Percentiles rank a stretch among this genome's conserved stretches.
phyloP scores from a whole-genome alignment of 106 monocot species.

The Gastrodia elata region DNA sequence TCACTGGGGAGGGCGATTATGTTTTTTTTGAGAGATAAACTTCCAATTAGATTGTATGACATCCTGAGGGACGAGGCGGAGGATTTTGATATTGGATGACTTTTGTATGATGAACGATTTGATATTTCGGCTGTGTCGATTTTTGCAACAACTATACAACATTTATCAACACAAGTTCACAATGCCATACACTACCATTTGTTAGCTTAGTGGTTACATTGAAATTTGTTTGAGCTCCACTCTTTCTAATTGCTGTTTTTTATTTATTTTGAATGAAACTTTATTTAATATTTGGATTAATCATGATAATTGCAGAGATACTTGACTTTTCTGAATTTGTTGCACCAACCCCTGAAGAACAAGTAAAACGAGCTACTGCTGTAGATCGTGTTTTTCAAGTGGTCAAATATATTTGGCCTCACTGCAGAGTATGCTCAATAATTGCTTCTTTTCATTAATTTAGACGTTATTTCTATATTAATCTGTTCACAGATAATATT shows the following conservation, averaged over 20 bases:
- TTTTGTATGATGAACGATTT: too few species aligned
- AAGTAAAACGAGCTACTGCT: constrained; percentile 61
- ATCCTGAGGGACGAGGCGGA: too few species aligned
- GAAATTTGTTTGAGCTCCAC: not conserved
- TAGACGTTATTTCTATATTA: not conserved
- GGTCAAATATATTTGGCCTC: constrained; percentile 94
- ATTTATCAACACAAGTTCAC: not conserved
- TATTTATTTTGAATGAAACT: not conserved
- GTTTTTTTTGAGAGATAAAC: too few species aligned
- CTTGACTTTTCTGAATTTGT: constrained; percentile 84
- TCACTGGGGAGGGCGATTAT: too few species aligned
- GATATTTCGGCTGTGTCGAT: too few species aligned
- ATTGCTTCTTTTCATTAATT: not conserved
- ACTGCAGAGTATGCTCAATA: constrained; percentile 42
- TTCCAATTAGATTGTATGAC: too few species aligned
- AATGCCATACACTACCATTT: not conserved
- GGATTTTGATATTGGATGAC: too few species aligned
- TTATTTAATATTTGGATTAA: constrained; percentile 12
- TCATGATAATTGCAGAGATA: constrained; percentile 55
- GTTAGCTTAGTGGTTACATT: not conserved
- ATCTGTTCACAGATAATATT: not conserved
- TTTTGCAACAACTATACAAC: not conserved
- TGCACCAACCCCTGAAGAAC: constrained; percentile 79
- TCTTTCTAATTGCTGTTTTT: not conserved
- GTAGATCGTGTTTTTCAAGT: constrained; percentile 62